Percentiles rank a stretch among this genome's conserved stretches.
Evolutionary conservation across 2,329 filamentous ascomycete genomes (phyloP).

Genomic region (Trichoderma hamatum): DNA sequence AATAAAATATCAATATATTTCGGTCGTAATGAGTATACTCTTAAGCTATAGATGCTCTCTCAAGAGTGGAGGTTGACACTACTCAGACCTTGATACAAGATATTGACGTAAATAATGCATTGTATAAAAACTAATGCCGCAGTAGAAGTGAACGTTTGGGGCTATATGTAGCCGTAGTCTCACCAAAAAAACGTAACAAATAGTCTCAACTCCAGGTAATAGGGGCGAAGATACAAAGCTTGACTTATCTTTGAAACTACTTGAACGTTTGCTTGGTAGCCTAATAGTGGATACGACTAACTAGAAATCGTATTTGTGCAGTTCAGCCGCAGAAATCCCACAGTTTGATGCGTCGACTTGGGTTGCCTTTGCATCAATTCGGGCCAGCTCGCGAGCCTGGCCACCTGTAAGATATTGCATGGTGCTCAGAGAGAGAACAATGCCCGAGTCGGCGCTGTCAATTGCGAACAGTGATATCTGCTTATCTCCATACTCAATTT

Average conservation of each 20-base stretch:
- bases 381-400: not conserved
- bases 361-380: not conserved
- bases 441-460: not conserved
- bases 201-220: not conserved
- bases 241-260: not conserved
- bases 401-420: slow-evolving; percentile 9
- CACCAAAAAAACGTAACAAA: not conserved
- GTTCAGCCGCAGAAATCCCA: not conserved
- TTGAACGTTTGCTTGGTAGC: not conserved
- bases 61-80: not conserved
- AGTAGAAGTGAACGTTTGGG: not conserved
- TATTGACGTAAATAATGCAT: not conserved
- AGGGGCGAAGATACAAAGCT: not conserved
- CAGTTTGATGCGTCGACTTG: slow-evolving; percentile 11
- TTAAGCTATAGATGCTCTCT: not conserved
- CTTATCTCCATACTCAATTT: not conserved
- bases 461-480: not conserved
- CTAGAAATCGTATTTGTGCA: slow-evolving; percentile 6
- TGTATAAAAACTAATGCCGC: not conserved
- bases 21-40: not conserved
- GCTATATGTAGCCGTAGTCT: not conserved
- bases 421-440: slow-evolving; percentile 1
- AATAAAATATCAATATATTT: not conserved
- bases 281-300: not conserved
- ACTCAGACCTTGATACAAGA: not conserved